Conservation (phyloP, 768 basidiomycete species). For the Suillus spraguei region DNA sequence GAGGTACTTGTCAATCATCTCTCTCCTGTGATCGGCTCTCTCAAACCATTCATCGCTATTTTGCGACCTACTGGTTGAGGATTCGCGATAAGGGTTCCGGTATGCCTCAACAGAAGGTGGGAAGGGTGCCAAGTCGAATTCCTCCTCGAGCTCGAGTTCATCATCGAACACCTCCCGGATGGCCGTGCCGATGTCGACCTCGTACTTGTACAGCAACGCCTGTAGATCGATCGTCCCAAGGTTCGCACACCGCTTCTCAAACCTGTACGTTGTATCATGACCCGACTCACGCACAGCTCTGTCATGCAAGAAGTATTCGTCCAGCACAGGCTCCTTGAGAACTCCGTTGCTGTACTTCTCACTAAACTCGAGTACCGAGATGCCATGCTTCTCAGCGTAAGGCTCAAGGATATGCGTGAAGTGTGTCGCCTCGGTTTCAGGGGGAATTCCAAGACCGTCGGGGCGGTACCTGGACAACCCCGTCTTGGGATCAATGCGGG, state of each 20-base stretch:
- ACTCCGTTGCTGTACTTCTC: slow-evolving; percentile 90
- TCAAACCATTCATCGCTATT: slow-evolving; percentile 91
- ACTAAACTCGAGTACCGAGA: slow-evolving; percentile 95
- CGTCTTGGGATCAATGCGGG: slow-evolving; percentile 92
- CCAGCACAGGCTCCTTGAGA: slow-evolving; percentile 83
- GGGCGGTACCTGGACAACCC: slow-evolving; percentile 95
- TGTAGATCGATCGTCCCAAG: slow-evolving; percentile 96
- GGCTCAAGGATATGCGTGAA: slow-evolving; percentile 98
- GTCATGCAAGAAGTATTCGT: slow-evolving; percentile 98
- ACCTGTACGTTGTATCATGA: slow-evolving; percentile 95
- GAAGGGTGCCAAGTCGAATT: slow-evolving; percentile 90
- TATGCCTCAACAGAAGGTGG: slow-evolving; percentile 79
- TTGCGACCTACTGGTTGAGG: slow-evolving; percentile 62
- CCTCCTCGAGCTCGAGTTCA: slow-evolving; percentile 88
- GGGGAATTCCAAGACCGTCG: slow-evolving; percentile 93
- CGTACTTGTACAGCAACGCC: slow-evolving; percentile 96
- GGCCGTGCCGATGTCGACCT: slow-evolving; percentile 97
- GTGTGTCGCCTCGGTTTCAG: slow-evolving; percentile 98
- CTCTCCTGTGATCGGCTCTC: slow-evolving; percentile 80
- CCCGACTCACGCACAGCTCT: slow-evolving; percentile 96
- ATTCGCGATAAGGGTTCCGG: slow-evolving; percentile 59
- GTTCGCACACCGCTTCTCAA: slow-evolving; percentile 97
- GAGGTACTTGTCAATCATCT: slow-evolving; percentile 88
- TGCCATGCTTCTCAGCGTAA: slow-evolving; percentile 87
- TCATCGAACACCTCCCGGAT: slow-evolving; percentile 96